Base-by-base conservation (phyloP, 2,329 filamentous ascomycete species). In the Epichloe festucae region DNA sequence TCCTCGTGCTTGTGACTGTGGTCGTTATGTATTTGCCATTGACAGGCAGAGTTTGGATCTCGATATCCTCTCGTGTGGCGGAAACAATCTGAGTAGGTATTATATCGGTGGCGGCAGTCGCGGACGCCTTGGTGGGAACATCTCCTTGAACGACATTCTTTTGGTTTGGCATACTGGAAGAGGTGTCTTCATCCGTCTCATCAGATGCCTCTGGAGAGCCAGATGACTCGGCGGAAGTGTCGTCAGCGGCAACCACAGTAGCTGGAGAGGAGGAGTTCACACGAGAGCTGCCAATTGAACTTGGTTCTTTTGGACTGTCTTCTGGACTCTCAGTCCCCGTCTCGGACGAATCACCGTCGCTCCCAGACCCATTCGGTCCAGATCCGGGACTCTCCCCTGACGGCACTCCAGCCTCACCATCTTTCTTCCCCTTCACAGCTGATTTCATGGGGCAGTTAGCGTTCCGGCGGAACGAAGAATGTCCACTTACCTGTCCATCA, bases 371-470 rank as follows among this genome's bases (percentile, higher is more conserved):
- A 14, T 12, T 8, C 0, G n/a, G 40, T 11, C n/a, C 45, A 36
- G 31, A 36, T 2, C 14, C 15, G 3, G 19, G n/a, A 39, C 12
- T n/a, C n/a, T 43, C 19, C 19, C 5, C 41, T 21, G 41, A 21
- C 5, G 19, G 19, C 19, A 21, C 12, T 6, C 41, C 41, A 43
- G 38, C 23, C 38, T 40, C n/a, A 17, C 17, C 40, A 11, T 11
- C 15, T 27, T 39, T 11, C 41, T 49, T 49, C 17, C 42, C 38
- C 35, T 47, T 49, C 35, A 46, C 49, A n/a, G 56, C 59, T 8
- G 56, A 49, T 48, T 53, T 54, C 56, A 59, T 53, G 42, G 53
- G 55, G 60, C 60, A 63, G 55, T 63, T 58, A 60, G 57, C 47
- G 42, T 58, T 62, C 54, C 58, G 54, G 23, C 53, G 56, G 36